phyloP scores from a whole-genome alignment of 345 rosid genomes.

The Hibiscus syriacus region DNA sequence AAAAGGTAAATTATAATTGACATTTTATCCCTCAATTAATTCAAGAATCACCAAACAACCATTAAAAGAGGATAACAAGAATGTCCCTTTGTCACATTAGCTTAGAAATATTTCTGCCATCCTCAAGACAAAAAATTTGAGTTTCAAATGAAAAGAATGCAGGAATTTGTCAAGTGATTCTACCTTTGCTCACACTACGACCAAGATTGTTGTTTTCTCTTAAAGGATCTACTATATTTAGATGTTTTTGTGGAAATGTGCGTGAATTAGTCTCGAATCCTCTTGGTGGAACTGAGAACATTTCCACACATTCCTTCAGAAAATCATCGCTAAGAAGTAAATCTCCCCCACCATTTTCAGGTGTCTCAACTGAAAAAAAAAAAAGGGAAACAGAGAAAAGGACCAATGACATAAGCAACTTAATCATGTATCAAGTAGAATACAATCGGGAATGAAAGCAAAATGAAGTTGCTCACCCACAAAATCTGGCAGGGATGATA shows the following conservation, averaged over 20 bases:
- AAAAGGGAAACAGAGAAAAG: not conserved
- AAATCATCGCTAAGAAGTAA: constrained; percentile 56
- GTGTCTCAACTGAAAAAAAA: constrained; percentile 37
- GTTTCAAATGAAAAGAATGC: not conserved
- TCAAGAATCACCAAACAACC: constrained; percentile 5
- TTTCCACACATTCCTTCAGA: too few relatives aligned
- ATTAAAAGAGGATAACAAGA: not conserved
- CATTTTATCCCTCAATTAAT: not conserved
- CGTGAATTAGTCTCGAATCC: too few relatives aligned
- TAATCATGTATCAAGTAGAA: not conserved
- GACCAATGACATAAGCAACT: constrained; percentile 7
- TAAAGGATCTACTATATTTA: constrained; percentile 80
- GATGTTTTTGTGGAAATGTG: constrained; percentile 55
- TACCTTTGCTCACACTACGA: constrained; percentile 95
- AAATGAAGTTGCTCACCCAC: constrained; percentile 41
- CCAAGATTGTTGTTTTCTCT: constrained; percentile 86
- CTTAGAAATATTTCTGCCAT: not conserved
- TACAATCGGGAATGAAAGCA: not conserved
- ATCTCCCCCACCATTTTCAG: constrained; percentile 47
- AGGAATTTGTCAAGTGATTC: not conserved
- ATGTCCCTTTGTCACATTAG: not conserved
- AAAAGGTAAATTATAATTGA: constrained; percentile 4
- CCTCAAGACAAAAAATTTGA: not conserved
- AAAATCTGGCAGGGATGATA: constrained; percentile 61
- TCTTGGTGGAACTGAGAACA: too few relatives aligned